Evolutionary conservation across 805 yeast genomes (phyloP), one percentile per base, ranked within the genome.

Genomic region (Cyberlindnera nakhonratchasimensis): DNA sequence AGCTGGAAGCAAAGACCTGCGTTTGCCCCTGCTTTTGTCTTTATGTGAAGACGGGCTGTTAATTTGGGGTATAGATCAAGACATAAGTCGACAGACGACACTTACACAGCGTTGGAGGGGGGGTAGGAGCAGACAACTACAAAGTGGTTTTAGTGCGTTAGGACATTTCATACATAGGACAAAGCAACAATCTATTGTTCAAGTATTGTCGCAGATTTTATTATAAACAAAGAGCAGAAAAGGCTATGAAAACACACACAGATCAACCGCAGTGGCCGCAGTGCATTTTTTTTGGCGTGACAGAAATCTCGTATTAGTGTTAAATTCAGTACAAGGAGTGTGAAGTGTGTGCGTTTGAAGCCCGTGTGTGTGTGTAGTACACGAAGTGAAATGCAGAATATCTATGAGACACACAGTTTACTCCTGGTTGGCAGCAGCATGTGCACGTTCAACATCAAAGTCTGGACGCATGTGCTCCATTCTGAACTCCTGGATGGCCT

Each of bases 391-490:
- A 30, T 17, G 35, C 35, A 32, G 26, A 20, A 21, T 13, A 21
- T 32, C 20, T 17, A 20, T 7, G n/a, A 13, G 34, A 32, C 16
- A 21, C 11, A 21, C 14, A 12, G 25, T 20, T 32, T 32, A 32
- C 34, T 32, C 34, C 25, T 32, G 25, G 25, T 23, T n/a, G 14
- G 35, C 5, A 7, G 16, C n/a, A 19, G 37, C 29, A 17, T 34
- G 37, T 3, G 30, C 37, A 16, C 29, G 34, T 40, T 44, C 48
- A 25, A 44, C 42, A 17, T 34, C 39, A 22, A 55, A 58, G 46
- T 52, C 39, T 39, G 57, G 55, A 39, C 51, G 54, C 50, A 51
- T 26, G 39, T 55, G 51, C 24, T 42, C 37, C 40, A 56, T 35
- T 44, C 46, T 45, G 40, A 56, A 58, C n/a, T 26, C 34, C 34